Evolutionary conservation across 768 basidiomycete species (phyloP).

Genomic region (Chiua virens): DNA sequence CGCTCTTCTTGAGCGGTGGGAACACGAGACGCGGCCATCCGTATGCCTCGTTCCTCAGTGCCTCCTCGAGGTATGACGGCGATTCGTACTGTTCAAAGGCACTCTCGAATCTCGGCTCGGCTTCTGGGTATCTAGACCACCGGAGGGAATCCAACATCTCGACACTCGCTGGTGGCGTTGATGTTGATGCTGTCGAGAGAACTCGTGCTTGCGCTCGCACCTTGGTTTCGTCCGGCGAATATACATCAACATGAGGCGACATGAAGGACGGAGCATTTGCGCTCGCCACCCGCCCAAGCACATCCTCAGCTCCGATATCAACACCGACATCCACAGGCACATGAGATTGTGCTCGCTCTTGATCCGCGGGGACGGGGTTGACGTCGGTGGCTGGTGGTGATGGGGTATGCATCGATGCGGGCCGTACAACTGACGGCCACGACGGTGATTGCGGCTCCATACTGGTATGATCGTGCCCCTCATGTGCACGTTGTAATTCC

Average conservation of each 20-base stretch:
- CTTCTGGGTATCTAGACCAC: neutral
- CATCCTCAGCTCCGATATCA: slow-evolving; percentile 17
- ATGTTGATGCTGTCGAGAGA: slow-evolving; percentile 2
- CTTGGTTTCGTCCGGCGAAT: slow-evolving; percentile 10
- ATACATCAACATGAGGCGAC: slow-evolving; percentile 27
- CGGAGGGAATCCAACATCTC: neutral
- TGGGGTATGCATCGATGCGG: slow-evolving; percentile 10
- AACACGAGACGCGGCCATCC: slow-evolving; percentile 90
- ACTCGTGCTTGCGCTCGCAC: slow-evolving; percentile 13
- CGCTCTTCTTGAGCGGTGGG: slow-evolving; percentile 88
- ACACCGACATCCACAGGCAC: slow-evolving; percentile 20
- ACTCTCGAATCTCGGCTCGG: slow-evolving; percentile 1
- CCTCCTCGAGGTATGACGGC: slow-evolving; percentile 44
- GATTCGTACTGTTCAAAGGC: slow-evolving; percentile 12
- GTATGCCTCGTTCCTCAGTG: slow-evolving; percentile 73
- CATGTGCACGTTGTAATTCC: slow-evolving; percentile 26
- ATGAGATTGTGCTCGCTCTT: slow-evolving; percentile 5
- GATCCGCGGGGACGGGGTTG: slow-evolving; percentile 25
- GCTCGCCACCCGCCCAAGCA: slow-evolving; percentile 16
- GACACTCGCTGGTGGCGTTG: slow-evolving; percentile 15
- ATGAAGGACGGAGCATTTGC: slow-evolving; percentile 17
- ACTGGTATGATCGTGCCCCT: slow-evolving; percentile 11
- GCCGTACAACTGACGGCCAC: slow-evolving; percentile 9
- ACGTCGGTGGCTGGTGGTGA: slow-evolving; percentile 15
- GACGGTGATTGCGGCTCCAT: slow-evolving; percentile 29